phyloP scores from a whole-genome alignment of 2,329 filamentous ascomycete species.

The Trichoderma semiorbis region DNA sequence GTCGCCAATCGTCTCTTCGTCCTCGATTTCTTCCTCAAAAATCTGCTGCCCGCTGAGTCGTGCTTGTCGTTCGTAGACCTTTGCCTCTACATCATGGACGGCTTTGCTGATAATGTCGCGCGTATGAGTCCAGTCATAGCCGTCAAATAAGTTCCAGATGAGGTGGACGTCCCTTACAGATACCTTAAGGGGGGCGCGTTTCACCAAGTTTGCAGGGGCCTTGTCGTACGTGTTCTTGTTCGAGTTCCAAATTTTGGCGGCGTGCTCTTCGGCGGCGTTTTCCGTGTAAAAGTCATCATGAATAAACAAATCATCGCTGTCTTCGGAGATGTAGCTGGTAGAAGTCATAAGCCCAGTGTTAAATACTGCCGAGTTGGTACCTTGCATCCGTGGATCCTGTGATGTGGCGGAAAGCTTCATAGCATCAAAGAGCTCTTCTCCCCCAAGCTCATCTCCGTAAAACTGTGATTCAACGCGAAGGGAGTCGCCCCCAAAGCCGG shows the following conservation, averaged over 20 bases:
- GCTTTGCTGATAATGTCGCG: slow-evolving; percentile 82
- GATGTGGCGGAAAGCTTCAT: slow-evolving; percentile 35
- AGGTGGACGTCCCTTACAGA: slow-evolving; percentile 82
- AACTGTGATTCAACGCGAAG: slow-evolving; percentile 45
- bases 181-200: slow-evolving; percentile 69
- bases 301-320: slow-evolving; percentile 63
- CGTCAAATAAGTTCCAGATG: slow-evolving; percentile 97
- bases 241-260: slow-evolving; percentile 78
- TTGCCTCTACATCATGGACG: slow-evolving; percentile 81
- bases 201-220: slow-evolving; percentile 57
- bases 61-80: slow-evolving; percentile 70
- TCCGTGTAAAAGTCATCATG: slow-evolving; percentile 74
- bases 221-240: slow-evolving; percentile 69
- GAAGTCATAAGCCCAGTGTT: slow-evolving; percentile 32
- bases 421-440: slow-evolving; percentile 49
- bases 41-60: slow-evolving; percentile 54
- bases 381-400: slow-evolving; percentile 32
- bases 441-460: slow-evolving; percentile 42
- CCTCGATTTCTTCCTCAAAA: slow-evolving; percentile 69
- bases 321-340: slow-evolving; percentile 42
- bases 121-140: slow-evolving; percentile 92
- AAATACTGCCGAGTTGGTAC: slow-evolving; percentile 36
- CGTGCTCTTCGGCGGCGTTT: slow-evolving; percentile 57
- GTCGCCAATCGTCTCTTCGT: slow-evolving; percentile 85
- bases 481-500: slow-evolving; percentile 32